phyloP scores from a whole-genome alignment of 2,329 filamentous ascomycete genomes.

The Blumeriella jaapii region DNA sequence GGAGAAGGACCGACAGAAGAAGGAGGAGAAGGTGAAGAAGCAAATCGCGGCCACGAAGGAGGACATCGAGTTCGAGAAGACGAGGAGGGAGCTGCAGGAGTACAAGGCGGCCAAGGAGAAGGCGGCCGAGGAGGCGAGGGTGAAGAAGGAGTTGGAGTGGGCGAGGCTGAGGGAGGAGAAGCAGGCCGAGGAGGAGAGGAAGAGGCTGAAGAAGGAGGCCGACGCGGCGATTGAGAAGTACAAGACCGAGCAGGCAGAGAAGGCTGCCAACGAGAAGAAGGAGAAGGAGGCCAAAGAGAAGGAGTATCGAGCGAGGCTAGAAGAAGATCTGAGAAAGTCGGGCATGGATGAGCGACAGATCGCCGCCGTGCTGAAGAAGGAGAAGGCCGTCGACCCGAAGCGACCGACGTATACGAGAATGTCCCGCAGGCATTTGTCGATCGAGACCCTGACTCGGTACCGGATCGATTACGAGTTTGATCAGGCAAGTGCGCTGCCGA shows the following conservation, averaged over 20 bases:
- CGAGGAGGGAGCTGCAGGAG: conserved; percentile 26
- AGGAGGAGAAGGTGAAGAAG: conserved; percentile 21
- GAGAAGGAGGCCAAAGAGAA: conserved; percentile 26
- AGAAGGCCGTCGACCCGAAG: conserved; percentile 33
- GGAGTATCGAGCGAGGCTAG: conserved; percentile 37
- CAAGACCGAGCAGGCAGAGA: conserved; percentile 26
- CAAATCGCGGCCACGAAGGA: conserved; percentile 11
- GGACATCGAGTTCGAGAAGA: conserved; percentile 19
- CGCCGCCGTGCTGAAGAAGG: conserved; percentile 45
- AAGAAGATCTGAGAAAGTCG: conserved; percentile 45
- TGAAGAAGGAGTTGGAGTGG: conserved; percentile 30
- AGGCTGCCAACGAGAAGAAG: conserved; percentile 28
- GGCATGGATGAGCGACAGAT: conserved; percentile 49
- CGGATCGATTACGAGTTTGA: conserved; percentile 48
- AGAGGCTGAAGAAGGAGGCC: conserved; percentile 31
- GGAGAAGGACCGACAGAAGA: conserved; percentile 31
- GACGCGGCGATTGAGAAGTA: conserved; percentile 43
- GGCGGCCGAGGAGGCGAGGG: conserved; percentile 29
- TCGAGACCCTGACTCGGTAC: conserved; percentile 46
- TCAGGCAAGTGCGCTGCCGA: conserved; percentile 32
- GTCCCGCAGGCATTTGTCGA: conserved; percentile 47
- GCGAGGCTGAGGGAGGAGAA: conserved; percentile 36
- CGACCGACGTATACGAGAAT: conserved; percentile 53
- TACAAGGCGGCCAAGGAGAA: conserved; percentile 29
- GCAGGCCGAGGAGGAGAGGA: conserved; percentile 34